Conservation (phyloP, 805 yeast genomes). For the Candida ascalaphidarum region DNA sequence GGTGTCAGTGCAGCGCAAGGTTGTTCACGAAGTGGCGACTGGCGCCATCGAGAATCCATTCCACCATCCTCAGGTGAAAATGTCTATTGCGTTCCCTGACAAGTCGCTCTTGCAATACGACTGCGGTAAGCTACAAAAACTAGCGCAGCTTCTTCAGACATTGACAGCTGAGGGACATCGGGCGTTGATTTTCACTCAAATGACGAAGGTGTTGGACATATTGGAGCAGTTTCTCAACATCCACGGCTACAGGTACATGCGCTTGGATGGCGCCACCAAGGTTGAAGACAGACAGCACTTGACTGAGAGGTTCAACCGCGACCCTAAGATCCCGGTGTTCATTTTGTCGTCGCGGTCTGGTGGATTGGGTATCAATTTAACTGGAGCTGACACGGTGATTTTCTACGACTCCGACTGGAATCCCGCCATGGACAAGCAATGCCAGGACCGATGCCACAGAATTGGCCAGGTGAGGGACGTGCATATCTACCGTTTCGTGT, state of each 20-base stretch:
- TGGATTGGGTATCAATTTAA: slow-evolving; percentile 93
- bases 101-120: slow-evolving; percentile 87
- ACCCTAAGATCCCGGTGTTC: slow-evolving; percentile 78
- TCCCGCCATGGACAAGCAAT: slow-evolving; percentile 98
- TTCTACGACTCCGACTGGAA: slow-evolving; percentile 99
- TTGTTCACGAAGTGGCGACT: slow-evolving; percentile 19
- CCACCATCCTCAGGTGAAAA: slow-evolving; percentile 76
- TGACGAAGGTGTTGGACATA: slow-evolving; percentile 94
- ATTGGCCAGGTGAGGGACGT: slow-evolving; percentile 98
- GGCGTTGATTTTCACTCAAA: slow-evolving; percentile 92
- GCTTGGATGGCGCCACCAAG: slow-evolving; percentile 95
- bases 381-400: slow-evolving; percentile 98
- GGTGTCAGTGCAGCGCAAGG: slow-evolving; percentile 21
- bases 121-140: slow-evolving; percentile 90
- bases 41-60: slow-evolving; percentile 45
- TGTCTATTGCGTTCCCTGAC: slow-evolving; percentile 94
- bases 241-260: slow-evolving; percentile 89
- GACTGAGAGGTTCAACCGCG: slow-evolving; percentile 89
- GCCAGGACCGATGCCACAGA: slow-evolving; percentile 98
- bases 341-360: slow-evolving; percentile 95
- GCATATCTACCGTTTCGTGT: slow-evolving; percentile 91
- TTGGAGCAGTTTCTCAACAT: slow-evolving; percentile 88
- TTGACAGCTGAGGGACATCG: slow-evolving; percentile 84
- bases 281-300: slow-evolving; percentile 93
- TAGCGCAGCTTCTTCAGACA: slow-evolving; percentile 68